Percentiles rank a stretch among this genome's conserved stretches.
Evolutionary conservation across 2,329 filamentous ascomycete species (phyloP).

Genomic region (Teratosphaeria viscida): DNA sequence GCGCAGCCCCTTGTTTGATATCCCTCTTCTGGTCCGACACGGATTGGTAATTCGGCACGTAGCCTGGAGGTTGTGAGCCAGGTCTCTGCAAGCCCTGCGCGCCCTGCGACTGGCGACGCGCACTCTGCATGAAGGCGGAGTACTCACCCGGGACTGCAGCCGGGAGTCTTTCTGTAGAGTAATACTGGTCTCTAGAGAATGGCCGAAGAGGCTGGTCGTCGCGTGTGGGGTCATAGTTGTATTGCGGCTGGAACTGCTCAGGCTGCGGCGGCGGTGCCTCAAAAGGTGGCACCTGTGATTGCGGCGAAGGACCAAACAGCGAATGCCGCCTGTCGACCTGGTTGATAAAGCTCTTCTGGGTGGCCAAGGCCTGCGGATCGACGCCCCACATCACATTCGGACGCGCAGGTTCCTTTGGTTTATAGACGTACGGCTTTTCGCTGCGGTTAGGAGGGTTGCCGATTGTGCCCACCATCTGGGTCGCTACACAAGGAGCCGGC

Average conservation of each 20-base stretch:
- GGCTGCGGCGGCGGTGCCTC: slow-evolving; percentile 1
- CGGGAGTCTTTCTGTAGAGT: slow-evolving; percentile 25
- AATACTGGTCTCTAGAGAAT: slow-evolving; percentile 27
- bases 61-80: slow-evolving; percentile 13
- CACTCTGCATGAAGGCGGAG: slow-evolving; percentile 20
- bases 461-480: slow-evolving; percentile 4
- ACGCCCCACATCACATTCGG: slow-evolving; percentile 17
- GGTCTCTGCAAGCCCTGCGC: slow-evolving; percentile 19
- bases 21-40: slow-evolving; percentile 15
- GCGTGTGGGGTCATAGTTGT: slow-evolving; percentile 9
- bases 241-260: slow-evolving; percentile 3
- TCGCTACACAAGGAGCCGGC: background rate
- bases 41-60: slow-evolving; percentile 17
- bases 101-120: slow-evolving; percentile 21
- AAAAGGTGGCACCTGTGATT: slow-evolving; percentile 5
- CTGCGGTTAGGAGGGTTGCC: slow-evolving; percentile 3
- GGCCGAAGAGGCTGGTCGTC: slow-evolving; percentile 18
- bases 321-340: slow-evolving; percentile 12
- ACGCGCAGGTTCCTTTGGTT: slow-evolving; percentile 23
- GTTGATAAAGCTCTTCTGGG: slow-evolving; percentile 19
- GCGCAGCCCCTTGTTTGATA: slow-evolving; percentile 12
- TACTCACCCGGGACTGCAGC: slow-evolving; percentile 27
- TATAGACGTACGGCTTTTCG: slow-evolving; percentile 29
- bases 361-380: slow-evolving; percentile 21
- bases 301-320: background rate